Conservation (phyloP, 495 filamentous ascomycete genomes). For the Baudoinia panamericana region DNA sequence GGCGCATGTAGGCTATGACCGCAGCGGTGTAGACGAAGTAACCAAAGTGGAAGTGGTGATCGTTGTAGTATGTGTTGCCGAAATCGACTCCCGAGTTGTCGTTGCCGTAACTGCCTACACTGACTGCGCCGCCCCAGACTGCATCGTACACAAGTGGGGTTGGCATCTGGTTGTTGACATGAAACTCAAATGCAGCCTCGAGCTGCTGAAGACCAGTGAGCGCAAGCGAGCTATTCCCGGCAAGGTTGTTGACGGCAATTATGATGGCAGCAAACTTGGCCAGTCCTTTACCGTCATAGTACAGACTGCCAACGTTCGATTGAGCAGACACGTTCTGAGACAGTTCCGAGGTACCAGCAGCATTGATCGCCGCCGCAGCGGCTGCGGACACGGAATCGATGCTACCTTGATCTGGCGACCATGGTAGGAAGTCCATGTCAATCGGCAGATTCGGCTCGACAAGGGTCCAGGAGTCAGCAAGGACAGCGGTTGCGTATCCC, state of each 20-base stretch:
- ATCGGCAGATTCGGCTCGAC: slow-evolving; percentile 57
- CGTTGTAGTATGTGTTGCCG: slow-evolving; percentile 49
- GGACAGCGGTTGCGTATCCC: slow-evolving; percentile 59
- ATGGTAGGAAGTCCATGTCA: slow-evolving; percentile 62
- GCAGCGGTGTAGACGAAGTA: slow-evolving; percentile 88
- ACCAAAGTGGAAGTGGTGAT: slow-evolving; percentile 89
- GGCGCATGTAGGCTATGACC: slow-evolving; percentile 69
- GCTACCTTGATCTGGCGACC: slow-evolving; percentile 45
- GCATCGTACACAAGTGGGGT: slow-evolving; percentile 55
- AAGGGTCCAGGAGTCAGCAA: slow-evolving; percentile 70
- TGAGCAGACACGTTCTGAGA: slow-evolving; percentile 56
- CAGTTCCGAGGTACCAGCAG: slow-evolving; percentile 51
- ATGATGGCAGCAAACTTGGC: slow-evolving; percentile 28
- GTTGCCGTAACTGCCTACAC: slow-evolving; percentile 61
- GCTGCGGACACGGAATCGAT: slow-evolving; percentile 37
- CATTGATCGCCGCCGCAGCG: slow-evolving; percentile 42
- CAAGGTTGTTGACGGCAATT: slow-evolving; percentile 54
- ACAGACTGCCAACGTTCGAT: slow-evolving; percentile 77
- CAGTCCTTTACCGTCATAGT: slow-evolving; percentile 74
- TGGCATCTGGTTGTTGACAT: slow-evolving; percentile 62
- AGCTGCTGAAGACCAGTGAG: slow-evolving; percentile 50
- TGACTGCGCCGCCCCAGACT: slow-evolving; percentile 74
- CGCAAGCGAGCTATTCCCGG: slow-evolving; percentile 46
- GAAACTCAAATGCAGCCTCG: slow-evolving; percentile 63
- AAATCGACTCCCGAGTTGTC: slow-evolving; percentile 46